These are phyloP conservation scores for Populus tremula DNA, from an alignment of 345 rosid species.

Conservation along the genomic window DNA sequence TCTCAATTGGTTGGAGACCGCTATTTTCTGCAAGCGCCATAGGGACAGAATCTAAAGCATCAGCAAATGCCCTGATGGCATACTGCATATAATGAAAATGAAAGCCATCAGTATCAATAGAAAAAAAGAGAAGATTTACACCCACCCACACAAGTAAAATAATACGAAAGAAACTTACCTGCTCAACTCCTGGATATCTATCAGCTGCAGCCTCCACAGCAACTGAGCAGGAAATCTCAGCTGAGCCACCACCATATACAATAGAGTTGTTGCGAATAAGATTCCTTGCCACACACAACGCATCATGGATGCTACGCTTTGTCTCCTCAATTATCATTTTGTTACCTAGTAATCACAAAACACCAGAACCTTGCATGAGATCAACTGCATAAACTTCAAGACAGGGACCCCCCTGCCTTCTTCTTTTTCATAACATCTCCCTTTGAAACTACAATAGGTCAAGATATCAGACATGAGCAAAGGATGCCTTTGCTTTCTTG, in stretches of 20 bases:
- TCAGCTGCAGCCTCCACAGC: slow-evolving; percentile 95
- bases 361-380: slow-evolving; percentile 10
- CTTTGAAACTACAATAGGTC: background rate
- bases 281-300: slow-evolving; percentile 91
- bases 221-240: slow-evolving; percentile 90
- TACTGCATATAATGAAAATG: slow-evolving; percentile 47
- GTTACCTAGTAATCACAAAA: slow-evolving; percentile 57
- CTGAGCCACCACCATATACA: slow-evolving; percentile 95
- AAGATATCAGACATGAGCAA: background rate
- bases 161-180: slow-evolving; percentile 39
- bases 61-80: slow-evolving; percentile 90
- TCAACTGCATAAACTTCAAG: background rate
- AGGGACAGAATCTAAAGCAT: slow-evolving; percentile 81
- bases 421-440: background rate
- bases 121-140: background rate
- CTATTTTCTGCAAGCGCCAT: slow-evolving; percentile 99
- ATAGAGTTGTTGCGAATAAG: slow-evolving; percentile 89
- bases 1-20: slow-evolving; percentile 93
- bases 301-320: slow-evolving; percentile 93
- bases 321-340: slow-evolving; percentile 99
- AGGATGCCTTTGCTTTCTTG: background rate
- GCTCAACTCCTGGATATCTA: slow-evolving; percentile 89
- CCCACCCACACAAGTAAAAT: background rate
- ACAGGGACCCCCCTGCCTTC: background rate
- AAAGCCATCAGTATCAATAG: background rate